A percentile compares a stretch with the other conserved stretches of the same genome.
phyloP scores from a whole-genome alignment of 306 rosid genomes.

The Cucurbita pepo region DNA sequence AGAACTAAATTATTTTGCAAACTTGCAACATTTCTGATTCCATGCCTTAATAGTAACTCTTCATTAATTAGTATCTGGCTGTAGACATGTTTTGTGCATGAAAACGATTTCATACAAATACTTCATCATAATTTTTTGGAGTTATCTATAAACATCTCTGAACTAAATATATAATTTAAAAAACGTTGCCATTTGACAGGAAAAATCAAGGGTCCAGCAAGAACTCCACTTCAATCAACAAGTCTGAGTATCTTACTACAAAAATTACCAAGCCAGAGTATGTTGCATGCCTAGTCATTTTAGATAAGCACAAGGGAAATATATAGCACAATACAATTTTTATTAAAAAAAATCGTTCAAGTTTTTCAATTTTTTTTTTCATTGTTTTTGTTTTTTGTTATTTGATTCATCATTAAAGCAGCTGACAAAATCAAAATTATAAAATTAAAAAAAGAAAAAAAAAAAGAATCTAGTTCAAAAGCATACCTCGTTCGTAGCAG shows the following conservation, averaged over 20 bases:
- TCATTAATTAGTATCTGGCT: neutral
- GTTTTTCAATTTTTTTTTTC: neutral
- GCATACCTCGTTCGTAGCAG: constrained; percentile 54
- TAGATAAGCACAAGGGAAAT: neutral
- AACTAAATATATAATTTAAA: neutral
- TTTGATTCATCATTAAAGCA: neutral
- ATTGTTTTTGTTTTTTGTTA: neutral
- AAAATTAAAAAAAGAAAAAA: neutral
- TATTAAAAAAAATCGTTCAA: neutral
- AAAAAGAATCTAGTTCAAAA: neutral
- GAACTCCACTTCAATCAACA: neutral
- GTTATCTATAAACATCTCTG: neutral
- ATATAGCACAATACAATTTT: neutral
- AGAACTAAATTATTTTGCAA: neutral
- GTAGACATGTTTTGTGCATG: neutral
- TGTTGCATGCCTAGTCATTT: neutral
- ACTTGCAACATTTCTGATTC: neutral
- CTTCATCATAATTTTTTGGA: neutral
- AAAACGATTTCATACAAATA: neutral
- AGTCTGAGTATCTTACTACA: neutral
- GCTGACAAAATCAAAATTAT: neutral
- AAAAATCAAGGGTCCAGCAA: neutral
- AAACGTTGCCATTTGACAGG: neutral
- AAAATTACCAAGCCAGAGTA: neutral
- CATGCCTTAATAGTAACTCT: neutral